Evolutionary conservation across 2,329 filamentous ascomycete species (phyloP).

Genomic region (Dactylellina leptospora): DNA sequence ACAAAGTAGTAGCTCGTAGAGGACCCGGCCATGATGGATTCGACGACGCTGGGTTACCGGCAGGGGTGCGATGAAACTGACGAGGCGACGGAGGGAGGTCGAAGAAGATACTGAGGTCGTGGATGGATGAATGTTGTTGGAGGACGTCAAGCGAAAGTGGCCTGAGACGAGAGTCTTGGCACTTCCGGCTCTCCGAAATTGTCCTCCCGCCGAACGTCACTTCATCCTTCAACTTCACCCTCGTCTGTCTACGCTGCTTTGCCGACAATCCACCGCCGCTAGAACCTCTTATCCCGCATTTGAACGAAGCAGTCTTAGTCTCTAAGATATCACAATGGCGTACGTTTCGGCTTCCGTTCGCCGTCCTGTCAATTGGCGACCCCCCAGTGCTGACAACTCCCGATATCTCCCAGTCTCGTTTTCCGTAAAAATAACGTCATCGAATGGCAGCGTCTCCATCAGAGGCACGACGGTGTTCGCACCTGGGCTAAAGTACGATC

Average conservation of each 20-base stretch:
- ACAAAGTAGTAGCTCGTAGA: slow-evolving; percentile 81
- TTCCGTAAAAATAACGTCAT: slow-evolving; percentile 74
- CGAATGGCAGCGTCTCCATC: slow-evolving; percentile 73
- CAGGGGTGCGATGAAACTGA: slow-evolving; percentile 8
- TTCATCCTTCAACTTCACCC: slow-evolving; percentile 42
- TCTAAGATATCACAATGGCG: slow-evolving; percentile 39
- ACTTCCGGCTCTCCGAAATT: slow-evolving; percentile 49
- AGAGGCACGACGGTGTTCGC: slow-evolving; percentile 72
- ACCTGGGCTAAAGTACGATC: slow-evolving; percentile 72
- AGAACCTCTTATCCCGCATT: not conserved
- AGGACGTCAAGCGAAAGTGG: slow-evolving; percentile 45
- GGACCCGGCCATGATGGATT: slow-evolving; percentile 38
- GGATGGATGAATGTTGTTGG: slow-evolving; percentile 6
- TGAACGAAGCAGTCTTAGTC: slow-evolving; percentile 24
- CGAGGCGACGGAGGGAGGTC: slow-evolving; percentile 22
- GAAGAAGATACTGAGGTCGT: slow-evolving; percentile 4
- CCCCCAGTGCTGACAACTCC: slow-evolving; percentile 43
- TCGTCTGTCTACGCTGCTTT: slow-evolving; percentile 9
- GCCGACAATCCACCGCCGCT: not conserved
- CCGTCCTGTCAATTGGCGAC: slow-evolving; percentile 11
- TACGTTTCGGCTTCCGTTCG: slow-evolving; percentile 26
- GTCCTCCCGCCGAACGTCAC: slow-evolving; percentile 44
- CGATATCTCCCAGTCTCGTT: slow-evolving; percentile 62
- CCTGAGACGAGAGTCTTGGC: slow-evolving; percentile 51
- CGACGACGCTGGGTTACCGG: not conserved